Evolutionary conservation across 2,329 filamentous ascomycete genomes (phyloP), one percentile per base, ranked within the genome.

Genomic region (Epichloe gansuensis): DNA sequence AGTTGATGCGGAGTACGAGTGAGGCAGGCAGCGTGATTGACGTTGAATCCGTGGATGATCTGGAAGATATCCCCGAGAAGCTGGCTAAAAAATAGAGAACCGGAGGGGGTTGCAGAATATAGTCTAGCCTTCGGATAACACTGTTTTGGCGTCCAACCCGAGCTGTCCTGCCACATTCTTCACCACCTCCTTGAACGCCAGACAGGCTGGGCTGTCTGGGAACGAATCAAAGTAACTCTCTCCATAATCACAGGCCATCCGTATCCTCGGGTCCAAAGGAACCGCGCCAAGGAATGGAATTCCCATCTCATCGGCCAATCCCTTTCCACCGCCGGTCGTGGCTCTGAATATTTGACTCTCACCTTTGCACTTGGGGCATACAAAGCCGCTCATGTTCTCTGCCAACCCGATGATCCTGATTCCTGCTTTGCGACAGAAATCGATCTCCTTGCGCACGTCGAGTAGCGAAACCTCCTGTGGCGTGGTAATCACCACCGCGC

Each of bases 381-480:
- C 90, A 61, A 97, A 98, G 3, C 89, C 89, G 53, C 84, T 88
- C 93, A 98, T 98, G 64, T 98, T 98, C 74, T 98, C 93, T 15
- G 95, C 93, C 41, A 98, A 74, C 0, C 93, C 93, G 3, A 98
- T 68, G 6, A 98, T 81, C 47, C 76, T 78, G 59, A 98, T 97
- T 4, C 87, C 89, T 0, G 93, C 93, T 70, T 98, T 98, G 53
- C 83, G 77, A 69, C 94, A 98, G 64, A 98, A 98, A 64, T 98
- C 91, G 53, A 98, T 91, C 69, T 98, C 93, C 70, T 96, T 97
- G 59, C 93, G 76, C 12, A 98, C 93, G 65, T 98, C 93, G 44
- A 98, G 75, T 51, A 98, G 73, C 2, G 85, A 81, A 17, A 97
- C 89, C 69, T 98, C 94, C 66, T 98, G 93, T 2, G 93, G 93